These are phyloP conservation scores for Puya raimondii DNA, from an alignment of 176 grass and related monocot genomes.

Conservation along the genomic window DNA sequence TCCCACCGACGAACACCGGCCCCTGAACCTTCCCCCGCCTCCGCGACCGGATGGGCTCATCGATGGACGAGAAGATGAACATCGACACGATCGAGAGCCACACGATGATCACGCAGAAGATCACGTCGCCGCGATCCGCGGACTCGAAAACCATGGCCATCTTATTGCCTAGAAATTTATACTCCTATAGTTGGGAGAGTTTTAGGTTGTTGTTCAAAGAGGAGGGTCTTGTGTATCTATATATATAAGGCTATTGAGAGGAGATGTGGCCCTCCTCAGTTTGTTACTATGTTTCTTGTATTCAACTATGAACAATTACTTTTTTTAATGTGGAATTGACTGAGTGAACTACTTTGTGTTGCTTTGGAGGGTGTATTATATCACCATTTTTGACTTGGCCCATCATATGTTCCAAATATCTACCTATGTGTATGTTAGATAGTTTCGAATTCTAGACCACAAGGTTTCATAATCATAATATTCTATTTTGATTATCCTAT, in stretches of 20 bases:
- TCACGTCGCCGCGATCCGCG: slow-evolving; percentile 21
- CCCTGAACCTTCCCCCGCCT: slow-evolving; percentile 1
- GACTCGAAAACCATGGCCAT: slow-evolving; percentile 25
- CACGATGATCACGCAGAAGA: slow-evolving; percentile 47
- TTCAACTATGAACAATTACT: background rate
- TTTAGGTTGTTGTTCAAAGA: background rate
- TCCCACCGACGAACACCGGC: slow-evolving; percentile 33
- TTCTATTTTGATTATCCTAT: too few species aligned
- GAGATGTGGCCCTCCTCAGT: background rate
- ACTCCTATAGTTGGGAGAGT: background rate
- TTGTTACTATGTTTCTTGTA: background rate
- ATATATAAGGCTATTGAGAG: background rate
- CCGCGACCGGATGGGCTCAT: background rate
- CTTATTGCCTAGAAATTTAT: background rate
- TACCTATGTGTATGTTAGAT: too few species aligned
- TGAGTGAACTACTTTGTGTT: too few species aligned
- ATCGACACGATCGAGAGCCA: slow-evolving; percentile 37
- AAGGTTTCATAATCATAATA: too few species aligned
- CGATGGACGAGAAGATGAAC: slow-evolving; percentile 37
- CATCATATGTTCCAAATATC: too few species aligned
- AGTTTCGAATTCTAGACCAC: too few species aligned
- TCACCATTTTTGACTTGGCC: too few species aligned
- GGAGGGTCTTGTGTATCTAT: background rate
- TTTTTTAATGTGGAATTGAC: background rate
- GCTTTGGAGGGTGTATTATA: too few species aligned